Evolutionary conservation across 1,139 yeast genomes (phyloP).

Genomic region (Geotrichum siamense): DNA sequence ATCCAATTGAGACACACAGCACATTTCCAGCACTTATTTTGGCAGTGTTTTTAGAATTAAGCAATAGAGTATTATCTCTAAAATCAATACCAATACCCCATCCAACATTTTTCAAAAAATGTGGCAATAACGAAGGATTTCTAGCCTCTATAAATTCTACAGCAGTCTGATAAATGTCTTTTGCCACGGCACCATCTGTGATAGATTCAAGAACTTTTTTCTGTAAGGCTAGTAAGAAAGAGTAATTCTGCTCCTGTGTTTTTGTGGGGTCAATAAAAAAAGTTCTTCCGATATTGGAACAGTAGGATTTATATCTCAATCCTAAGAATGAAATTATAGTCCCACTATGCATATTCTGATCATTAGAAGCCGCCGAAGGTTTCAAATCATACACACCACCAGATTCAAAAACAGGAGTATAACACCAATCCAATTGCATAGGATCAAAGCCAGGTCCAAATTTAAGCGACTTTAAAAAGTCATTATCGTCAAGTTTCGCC

Average conservation of each 20-base stretch:
- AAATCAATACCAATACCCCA: slow-evolving; percentile 89
- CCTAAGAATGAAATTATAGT: slow-evolving; percentile 82
- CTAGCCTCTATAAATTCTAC: slow-evolving; percentile 48
- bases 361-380: slow-evolving; percentile 75
- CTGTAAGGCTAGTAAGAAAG: slow-evolving; percentile 55
- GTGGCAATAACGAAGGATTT: slow-evolving; percentile 54
- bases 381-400: slow-evolving; percentile 80
- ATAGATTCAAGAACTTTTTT: slow-evolving; percentile 51
- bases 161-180: slow-evolving; percentile 59
- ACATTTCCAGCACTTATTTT: slow-evolving; percentile 65
- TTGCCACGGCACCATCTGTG: slow-evolving; percentile 61
- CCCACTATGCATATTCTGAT: slow-evolving; percentile 61
- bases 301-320: slow-evolving; percentile 78
- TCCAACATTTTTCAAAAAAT: slow-evolving; percentile 78
- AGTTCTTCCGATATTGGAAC: slow-evolving; percentile 83
- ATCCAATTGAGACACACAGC: slow-evolving; percentile 70
- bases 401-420: slow-evolving; percentile 84
- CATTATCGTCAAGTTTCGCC: slow-evolving; percentile 71
- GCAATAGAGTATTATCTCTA: slow-evolving; percentile 68
- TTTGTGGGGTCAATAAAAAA: slow-evolving; percentile 85
- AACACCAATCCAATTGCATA: slow-evolving; percentile 85
- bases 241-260: slow-evolving; percentile 72
- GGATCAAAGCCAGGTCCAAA: slow-evolving; percentile 63
- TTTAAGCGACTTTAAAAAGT: slow-evolving; percentile 52
- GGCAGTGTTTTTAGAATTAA: slow-evolving; percentile 70